Conservation (phyloP, 2,329 filamentous ascomycete genomes). For the Colletotrichum sublineola region DNA sequence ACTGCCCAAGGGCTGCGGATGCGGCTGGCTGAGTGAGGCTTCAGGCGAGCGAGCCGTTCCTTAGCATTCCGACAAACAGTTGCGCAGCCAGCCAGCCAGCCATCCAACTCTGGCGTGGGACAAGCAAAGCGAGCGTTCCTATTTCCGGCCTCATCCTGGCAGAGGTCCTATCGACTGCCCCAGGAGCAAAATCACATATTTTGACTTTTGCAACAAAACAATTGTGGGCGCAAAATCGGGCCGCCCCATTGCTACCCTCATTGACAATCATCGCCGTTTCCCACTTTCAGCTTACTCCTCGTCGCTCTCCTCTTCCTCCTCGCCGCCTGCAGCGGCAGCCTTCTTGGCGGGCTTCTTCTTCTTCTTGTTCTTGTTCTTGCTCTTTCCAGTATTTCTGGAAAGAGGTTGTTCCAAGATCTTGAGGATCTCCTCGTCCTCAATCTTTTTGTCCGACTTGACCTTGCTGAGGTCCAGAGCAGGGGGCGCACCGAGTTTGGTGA, state of each 20-base stretch:
- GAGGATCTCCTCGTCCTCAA: constrained; percentile 93
- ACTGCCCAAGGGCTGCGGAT: constrained; percentile 9
- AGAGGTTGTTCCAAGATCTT: constrained; percentile 93
- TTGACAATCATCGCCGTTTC: constrained; percentile 34
- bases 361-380: constrained; percentile 92
- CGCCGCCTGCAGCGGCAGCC: constrained; percentile 51
- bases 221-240: constrained; percentile 36
- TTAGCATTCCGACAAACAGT: constrained; percentile 19
- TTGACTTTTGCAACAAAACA: constrained; percentile 38
- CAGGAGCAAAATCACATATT: constrained; percentile 37
- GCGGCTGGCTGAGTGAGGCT: constrained; percentile 20
- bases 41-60: constrained; percentile 16
- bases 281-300: constrained; percentile 49
- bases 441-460: constrained; percentile 97
- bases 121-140: constrained; percentile 45
- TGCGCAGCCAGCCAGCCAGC: constrained; percentile 27
- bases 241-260: constrained; percentile 31
- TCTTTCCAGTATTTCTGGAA: constrained; percentile 88
- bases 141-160: constrained; percentile 36
- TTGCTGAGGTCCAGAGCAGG: constrained; percentile 82
- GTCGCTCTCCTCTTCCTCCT: constrained; percentile 51
- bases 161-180: constrained; percentile 27
- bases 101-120: constrained; percentile 41
- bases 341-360: constrained; percentile 72
- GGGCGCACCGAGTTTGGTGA: constrained; percentile 86